Conservation (phyloP, 768 basidiomycete genomes). For the Postia placenta region DNA sequence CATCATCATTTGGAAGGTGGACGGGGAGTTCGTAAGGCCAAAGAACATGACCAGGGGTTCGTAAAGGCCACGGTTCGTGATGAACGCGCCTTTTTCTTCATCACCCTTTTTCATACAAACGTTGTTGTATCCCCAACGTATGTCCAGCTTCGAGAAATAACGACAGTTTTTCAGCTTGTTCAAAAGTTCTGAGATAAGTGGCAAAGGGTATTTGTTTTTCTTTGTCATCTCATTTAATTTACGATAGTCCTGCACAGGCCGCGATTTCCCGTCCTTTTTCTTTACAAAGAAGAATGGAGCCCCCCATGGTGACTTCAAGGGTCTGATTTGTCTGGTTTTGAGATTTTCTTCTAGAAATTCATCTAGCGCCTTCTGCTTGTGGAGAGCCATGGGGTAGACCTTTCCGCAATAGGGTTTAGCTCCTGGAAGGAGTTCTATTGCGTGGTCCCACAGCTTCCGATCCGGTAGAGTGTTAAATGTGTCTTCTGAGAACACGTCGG, state of each 20-base stretch:
- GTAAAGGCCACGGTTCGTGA: slow-evolving; percentile 29
- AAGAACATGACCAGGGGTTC: slow-evolving; percentile 36
- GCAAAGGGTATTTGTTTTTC: slow-evolving; percentile 28
- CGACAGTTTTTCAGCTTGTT: slow-evolving; percentile 17
- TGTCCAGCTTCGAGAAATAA: slow-evolving; percentile 25
- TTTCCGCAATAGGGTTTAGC: slow-evolving; percentile 9
- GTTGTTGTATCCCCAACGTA: slow-evolving; percentile 25
- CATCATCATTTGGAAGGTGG: slow-evolving; percentile 31
- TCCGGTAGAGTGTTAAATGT: slow-evolving; percentile 8
- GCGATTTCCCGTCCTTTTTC: slow-evolving; percentile 23
- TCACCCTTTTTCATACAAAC: slow-evolving; percentile 34
- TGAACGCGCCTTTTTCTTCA: slow-evolving; percentile 37
- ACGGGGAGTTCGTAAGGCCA: slow-evolving; percentile 28
- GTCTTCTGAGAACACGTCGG: background rate
- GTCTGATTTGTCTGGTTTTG: slow-evolving; percentile 14
- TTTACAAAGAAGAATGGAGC: slow-evolving; percentile 26
- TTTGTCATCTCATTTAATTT: slow-evolving; percentile 27
- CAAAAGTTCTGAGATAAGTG: slow-evolving; percentile 24
- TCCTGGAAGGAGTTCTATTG: slow-evolving; percentile 12
- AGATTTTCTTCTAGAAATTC: slow-evolving; percentile 19
- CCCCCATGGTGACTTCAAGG: slow-evolving; percentile 15
- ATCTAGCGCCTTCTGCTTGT: slow-evolving; percentile 12
- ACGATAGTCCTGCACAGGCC: slow-evolving; percentile 21
- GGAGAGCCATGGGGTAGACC: slow-evolving; percentile 12
- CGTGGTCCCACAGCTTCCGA: slow-evolving; percentile 12